Evolutionary conservation across 805 yeast species (phyloP).

Genomic region (Maudiozyma serrabonitensis): DNA sequence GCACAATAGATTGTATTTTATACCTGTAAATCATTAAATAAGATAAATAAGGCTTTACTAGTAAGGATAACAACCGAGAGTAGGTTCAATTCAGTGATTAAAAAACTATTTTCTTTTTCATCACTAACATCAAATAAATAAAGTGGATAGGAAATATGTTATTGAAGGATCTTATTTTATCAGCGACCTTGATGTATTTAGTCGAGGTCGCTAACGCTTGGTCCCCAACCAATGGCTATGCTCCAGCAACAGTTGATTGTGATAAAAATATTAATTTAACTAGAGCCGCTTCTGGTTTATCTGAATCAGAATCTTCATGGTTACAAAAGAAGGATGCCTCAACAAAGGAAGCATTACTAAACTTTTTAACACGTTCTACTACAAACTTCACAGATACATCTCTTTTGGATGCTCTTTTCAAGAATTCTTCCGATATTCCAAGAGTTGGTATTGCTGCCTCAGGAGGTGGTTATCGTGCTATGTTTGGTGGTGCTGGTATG

Average conservation of each 20-base stretch:
- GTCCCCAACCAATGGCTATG: constrained; percentile 44
- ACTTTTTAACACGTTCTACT: constrained; percentile 36
- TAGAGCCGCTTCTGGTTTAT: constrained; percentile 39
- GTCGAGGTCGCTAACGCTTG: constrained; percentile 8
- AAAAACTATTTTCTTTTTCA: too few species aligned
- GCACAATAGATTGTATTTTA: too few species aligned
- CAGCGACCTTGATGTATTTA: background rate
- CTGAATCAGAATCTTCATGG: constrained; percentile 42
- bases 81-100: too few species aligned
- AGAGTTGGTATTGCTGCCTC: constrained; percentile 55
- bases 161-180: background rate
- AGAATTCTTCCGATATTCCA: constrained; percentile 22
- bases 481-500: constrained; percentile 81
- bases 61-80: too few species aligned
- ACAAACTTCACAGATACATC: constrained; percentile 15
- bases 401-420: constrained; percentile 13
- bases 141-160: background rate
- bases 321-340: constrained; percentile 35
- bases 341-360: constrained; percentile 36
- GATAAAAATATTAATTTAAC: constrained; percentile 32
- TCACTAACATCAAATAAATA: too few species aligned
- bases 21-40: too few species aligned
- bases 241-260: constrained; percentile 49
- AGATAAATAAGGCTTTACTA: too few species aligned
- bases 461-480: constrained; percentile 90